These are phyloP conservation scores for Pseudoturritis turrita DNA, from an alignment of 345 rosid species.

Conservation along the genomic window DNA sequence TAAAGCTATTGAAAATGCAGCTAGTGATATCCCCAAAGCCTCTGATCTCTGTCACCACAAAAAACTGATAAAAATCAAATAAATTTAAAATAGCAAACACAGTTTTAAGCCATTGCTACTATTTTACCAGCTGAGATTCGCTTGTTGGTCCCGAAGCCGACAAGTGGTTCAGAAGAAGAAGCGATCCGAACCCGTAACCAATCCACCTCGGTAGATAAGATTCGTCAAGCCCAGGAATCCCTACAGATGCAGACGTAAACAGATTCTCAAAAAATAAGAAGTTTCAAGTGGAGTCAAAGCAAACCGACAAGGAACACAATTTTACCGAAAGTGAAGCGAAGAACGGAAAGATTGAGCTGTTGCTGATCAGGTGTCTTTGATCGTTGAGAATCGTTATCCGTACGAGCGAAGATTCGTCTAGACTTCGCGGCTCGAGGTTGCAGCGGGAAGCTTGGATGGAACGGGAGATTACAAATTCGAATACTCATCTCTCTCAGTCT, in stretches of 20 bases:
- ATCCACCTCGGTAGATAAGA: slow-evolving; percentile 90
- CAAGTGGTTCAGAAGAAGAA: slow-evolving; percentile 52
- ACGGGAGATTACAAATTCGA: slow-evolving; percentile 9
- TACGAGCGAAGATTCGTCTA: slow-evolving; percentile 28
- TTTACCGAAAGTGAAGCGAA: slow-evolving; percentile 85
- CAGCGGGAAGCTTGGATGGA: neutral
- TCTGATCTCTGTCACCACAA: slow-evolving; percentile 57
- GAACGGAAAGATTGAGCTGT: slow-evolving; percentile 78
- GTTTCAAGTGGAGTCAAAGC: neutral
- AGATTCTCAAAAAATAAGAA: neutral
- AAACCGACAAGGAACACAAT: neutral
- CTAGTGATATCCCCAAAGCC: slow-evolving; percentile 62
- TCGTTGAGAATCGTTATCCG: slow-evolving; percentile 33
- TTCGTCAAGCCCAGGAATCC: slow-evolving; percentile 88
- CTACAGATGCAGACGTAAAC: slow-evolving; percentile 25
- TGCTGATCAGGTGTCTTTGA: slow-evolving; percentile 33
- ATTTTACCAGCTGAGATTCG: slow-evolving; percentile 29
- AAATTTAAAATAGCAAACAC: neutral
- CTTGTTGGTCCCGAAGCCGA: slow-evolving; percentile 27
- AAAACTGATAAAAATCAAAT: neutral
- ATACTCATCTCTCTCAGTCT: slow-evolving; percentile 23
- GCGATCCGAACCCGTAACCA: slow-evolving; percentile 91
- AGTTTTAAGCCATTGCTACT: neutral
- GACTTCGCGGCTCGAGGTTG: slow-evolving; percentile 28
- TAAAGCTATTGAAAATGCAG: slow-evolving; percentile 61